These are phyloP conservation scores for Pleurotus ostreatus DNA, from an alignment of 768 basidiomycete species.

Conservation along the genomic window DNA sequence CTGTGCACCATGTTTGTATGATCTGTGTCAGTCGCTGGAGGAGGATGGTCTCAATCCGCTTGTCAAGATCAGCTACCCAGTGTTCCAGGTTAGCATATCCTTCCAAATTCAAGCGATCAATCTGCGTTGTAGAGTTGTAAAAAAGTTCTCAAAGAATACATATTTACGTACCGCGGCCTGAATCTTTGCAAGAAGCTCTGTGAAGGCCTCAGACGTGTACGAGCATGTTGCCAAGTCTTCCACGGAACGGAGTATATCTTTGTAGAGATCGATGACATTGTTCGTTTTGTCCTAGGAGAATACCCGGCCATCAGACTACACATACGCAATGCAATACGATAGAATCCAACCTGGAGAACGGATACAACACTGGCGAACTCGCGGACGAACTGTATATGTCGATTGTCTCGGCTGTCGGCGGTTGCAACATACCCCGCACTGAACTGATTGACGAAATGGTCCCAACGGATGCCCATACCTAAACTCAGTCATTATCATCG, in stretches of 20 bases:
- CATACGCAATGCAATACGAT: constrained; percentile 1
- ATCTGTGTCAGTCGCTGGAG: constrained; percentile 71
- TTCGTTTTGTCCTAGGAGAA: constrained; percentile 83
- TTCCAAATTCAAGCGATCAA: constrained; percentile 92
- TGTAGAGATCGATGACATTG: constrained; percentile 86
- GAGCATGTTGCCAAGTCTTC: constrained; percentile 87
- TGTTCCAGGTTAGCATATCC: constrained; percentile 92
- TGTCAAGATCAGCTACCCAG: constrained; percentile 84
- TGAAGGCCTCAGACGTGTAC: constrained; percentile 81
- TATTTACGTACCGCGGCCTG: constrained; percentile 72
- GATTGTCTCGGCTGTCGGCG: constrained; percentile 76
- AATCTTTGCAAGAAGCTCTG: constrained; percentile 69
- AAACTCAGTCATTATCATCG: neutral
- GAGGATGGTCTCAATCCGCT: constrained; percentile 79
- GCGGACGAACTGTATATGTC: constrained; percentile 90
- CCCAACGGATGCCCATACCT: constrained; percentile 98
- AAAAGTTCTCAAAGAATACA: neutral
- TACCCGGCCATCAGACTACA: constrained; percentile 3
- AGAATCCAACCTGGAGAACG: constrained; percentile 64
- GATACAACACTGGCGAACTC: constrained; percentile 95
- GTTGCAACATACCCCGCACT: constrained; percentile 75
- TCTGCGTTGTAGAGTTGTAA: constrained; percentile 35
- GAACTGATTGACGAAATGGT: constrained; percentile 93
- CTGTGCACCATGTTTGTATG: constrained; percentile 82
- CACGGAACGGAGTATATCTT: constrained; percentile 78